Conservation (phyloP, 1,139 yeast species). For the Pichia sp. region DNA sequence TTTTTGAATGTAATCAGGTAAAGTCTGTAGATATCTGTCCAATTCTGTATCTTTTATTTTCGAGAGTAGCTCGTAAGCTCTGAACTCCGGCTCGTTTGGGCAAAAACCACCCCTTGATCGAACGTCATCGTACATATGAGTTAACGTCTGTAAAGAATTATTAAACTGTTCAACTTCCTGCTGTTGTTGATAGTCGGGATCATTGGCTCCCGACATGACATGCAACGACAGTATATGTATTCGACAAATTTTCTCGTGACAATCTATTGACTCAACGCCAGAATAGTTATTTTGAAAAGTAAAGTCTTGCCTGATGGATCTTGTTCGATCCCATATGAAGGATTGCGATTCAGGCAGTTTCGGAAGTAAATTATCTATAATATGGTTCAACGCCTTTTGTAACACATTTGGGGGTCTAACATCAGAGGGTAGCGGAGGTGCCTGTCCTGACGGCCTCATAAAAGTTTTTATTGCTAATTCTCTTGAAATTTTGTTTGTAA, state of each 20-base stretch:
- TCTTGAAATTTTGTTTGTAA: conserved; percentile 58
- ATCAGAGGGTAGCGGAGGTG: conserved; percentile 96
- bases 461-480: conserved; percentile 82
- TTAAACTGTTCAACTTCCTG: conserved; percentile 94
- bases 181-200: conserved; percentile 77
- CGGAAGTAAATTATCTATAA: conserved; percentile 59
- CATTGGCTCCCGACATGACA: conserved; percentile 75
- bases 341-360: conserved; percentile 82
- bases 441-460: conserved; percentile 97
- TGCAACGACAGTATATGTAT: conserved; percentile 82
- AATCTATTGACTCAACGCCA: conserved; percentile 91
- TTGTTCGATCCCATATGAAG: conserved; percentile 97
- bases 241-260: conserved; percentile 88
- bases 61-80: conserved; percentile 80
- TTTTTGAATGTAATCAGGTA: conserved; percentile 56
- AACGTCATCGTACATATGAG: conserved; percentile 82
- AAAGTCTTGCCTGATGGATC: conserved; percentile 95
- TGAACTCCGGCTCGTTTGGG: conserved; percentile 89
- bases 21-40: conserved; percentile 66
- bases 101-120: conserved; percentile 63
- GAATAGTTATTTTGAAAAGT: conserved; percentile 91
- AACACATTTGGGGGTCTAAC: conserved; percentile 88
- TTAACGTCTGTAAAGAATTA: conserved; percentile 82
- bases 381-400: conserved; percentile 59
- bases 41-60: conserved; percentile 82